Conservation (phyloP, 177 flowering plant genomes). For the Telopea speciosissima region DNA sequence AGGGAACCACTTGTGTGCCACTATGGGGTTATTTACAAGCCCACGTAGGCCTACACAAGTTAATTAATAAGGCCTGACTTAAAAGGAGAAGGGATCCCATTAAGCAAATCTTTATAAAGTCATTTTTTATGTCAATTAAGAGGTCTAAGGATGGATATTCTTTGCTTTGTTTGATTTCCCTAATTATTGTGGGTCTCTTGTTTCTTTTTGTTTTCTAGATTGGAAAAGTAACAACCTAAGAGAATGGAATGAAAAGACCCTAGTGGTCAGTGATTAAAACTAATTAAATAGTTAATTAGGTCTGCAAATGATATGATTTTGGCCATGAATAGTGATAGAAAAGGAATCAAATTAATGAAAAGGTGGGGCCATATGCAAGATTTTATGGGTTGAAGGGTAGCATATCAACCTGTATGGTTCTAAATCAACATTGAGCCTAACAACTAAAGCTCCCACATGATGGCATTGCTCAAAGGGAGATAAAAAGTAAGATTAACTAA, state of each 20-base stretch:
- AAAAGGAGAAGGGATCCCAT: constrained; percentile 1
- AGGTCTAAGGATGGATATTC: not conserved
- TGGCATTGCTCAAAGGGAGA: not conserved
- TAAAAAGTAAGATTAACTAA: constrained; percentile 2
- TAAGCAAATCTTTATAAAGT: constrained; percentile 1
- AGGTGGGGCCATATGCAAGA: not conserved
- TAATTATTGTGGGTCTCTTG: constrained; percentile 2
- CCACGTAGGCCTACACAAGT: constrained; percentile 8
- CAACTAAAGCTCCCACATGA: constrained; percentile 6
- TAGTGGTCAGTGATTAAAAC: no score
- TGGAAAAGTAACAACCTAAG: not conserved
- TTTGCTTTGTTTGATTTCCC: not conserved
- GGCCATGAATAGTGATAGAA: not conserved
- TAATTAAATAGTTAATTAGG: no score
- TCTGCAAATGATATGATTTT: not conserved
- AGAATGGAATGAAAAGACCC: no score
- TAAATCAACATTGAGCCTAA: not conserved
- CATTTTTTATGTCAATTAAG: no score
- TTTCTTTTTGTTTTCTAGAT: not conserved
- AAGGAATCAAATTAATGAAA: not conserved
- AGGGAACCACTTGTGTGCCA: no score
- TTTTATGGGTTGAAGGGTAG: not conserved
- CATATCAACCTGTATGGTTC: not conserved
- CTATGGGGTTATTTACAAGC: not conserved
- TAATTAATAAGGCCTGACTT: constrained; percentile 2